These are phyloP conservation scores for Sedum album DNA, from an alignment of 164 flowering plant species.

Conservation along the genomic window DNA sequence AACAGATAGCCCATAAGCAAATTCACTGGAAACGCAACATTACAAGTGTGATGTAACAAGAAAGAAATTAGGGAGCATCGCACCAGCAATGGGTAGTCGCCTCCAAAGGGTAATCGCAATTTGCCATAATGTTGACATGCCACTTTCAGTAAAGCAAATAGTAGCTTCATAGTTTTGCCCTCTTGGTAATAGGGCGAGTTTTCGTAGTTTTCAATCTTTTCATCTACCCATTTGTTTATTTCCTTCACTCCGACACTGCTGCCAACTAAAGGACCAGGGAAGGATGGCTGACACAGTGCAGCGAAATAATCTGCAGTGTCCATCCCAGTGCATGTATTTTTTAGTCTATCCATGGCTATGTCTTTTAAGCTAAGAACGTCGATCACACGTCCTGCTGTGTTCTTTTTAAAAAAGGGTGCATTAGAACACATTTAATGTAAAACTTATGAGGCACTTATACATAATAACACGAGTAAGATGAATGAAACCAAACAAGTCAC, in stretches of 20 bases:
- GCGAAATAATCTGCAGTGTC: slow-evolving; percentile 44
- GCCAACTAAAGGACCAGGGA: slow-evolving; percentile 93
- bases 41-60: neutral
- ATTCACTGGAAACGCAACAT: neutral
- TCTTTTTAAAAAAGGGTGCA: slow-evolving; percentile 36
- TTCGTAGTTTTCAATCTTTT: slow-evolving; percentile 58
- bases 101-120: slow-evolving; percentile 90
- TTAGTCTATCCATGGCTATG: slow-evolving; percentile 32
- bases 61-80: neutral
- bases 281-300: slow-evolving; percentile 60
- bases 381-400: slow-evolving; percentile 38
- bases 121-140: slow-evolving; percentile 91
- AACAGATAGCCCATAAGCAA: neutral
- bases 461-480: neutral
- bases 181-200: slow-evolving; percentile 33
- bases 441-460: neutral
- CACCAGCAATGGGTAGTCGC: slow-evolving; percentile 54
- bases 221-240: slow-evolving; percentile 88
- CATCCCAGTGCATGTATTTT: slow-evolving; percentile 24
- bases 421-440: neutral
- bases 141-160: slow-evolving; percentile 80
- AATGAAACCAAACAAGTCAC: neutral
- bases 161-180: slow-evolving; percentile 50
- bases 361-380: slow-evolving; percentile 67
- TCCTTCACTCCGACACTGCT: slow-evolving; percentile 80